These are phyloP conservation scores for Mollisia scopiformis DNA, from an alignment of 2,329 filamentous ascomycete species.

Conservation along the genomic window DNA sequence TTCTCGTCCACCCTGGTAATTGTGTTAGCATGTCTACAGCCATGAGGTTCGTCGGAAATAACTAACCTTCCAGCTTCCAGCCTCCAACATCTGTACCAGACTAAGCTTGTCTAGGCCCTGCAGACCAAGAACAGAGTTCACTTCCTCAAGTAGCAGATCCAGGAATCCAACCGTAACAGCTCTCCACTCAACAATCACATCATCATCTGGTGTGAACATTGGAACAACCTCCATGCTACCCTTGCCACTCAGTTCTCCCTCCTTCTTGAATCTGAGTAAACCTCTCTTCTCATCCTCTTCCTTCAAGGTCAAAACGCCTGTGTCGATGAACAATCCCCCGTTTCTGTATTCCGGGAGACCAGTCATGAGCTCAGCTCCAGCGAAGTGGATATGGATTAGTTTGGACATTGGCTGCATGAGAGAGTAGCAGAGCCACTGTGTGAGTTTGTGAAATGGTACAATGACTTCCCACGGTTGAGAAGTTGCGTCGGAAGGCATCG, in stretches of 20 bases:
- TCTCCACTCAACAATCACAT: constrained; percentile 81
- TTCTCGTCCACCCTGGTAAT: constrained; percentile 79
- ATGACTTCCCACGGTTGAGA: constrained; percentile 77
- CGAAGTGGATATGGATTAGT: constrained; percentile 78
- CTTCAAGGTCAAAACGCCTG: constrained; percentile 80
- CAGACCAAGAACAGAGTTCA: constrained; percentile 70
- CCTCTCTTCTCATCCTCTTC: constrained; percentile 70
- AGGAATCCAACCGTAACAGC: constrained; percentile 76
- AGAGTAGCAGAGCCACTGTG: constrained; percentile 93
- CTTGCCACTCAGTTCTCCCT: constrained; percentile 72
- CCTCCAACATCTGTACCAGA: constrained; percentile 88
- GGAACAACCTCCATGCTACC: constrained; percentile 76
- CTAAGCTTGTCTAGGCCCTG: constrained; percentile 71
- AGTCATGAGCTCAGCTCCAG: constrained; percentile 79
- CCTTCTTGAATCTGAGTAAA: constrained; percentile 68
- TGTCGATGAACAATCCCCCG: constrained; percentile 83
- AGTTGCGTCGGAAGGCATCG: constrained; percentile 63
- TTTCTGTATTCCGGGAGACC: constrained; percentile 92
- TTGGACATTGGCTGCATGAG: constrained; percentile 90
- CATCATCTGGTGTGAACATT: constrained; percentile 72
- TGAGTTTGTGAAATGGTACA: constrained; percentile 90
- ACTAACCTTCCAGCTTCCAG: constrained; percentile 95
- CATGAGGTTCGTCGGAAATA: constrained; percentile 4
- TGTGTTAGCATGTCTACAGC: constrained; percentile 14
- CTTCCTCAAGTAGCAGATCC: constrained; percentile 70